phyloP scores from a whole-genome alignment of 2,329 filamentous ascomycete species.

The Lecanosticta acicola region DNA sequence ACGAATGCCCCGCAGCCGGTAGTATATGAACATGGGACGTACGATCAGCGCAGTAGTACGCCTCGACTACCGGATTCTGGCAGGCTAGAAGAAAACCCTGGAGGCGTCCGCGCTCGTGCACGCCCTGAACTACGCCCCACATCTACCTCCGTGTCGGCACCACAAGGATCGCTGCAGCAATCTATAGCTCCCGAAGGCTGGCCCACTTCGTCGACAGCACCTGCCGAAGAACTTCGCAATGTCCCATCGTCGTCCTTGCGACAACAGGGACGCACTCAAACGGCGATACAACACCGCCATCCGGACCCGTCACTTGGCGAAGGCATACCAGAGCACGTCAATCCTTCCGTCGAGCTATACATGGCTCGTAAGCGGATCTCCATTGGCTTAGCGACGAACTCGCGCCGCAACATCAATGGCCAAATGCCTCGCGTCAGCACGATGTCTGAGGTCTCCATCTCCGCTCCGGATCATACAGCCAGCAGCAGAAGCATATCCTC shows the following conservation, averaged over 20 bases:
- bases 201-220: neutral
- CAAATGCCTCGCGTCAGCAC: constrained; percentile 1
- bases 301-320: constrained; percentile 16
- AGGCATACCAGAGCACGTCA: constrained; percentile 13
- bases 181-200: neutral
- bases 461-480: too few species aligned
- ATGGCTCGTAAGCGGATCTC: constrained; percentile 14
- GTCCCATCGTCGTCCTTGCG: neutral
- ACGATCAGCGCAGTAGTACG: neutral
- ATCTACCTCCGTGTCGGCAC: constrained; percentile 25
- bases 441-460: neutral
- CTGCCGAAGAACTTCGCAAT: neutral
- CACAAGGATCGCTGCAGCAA: constrained; percentile 14
- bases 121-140: constrained; percentile 8
- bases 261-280: neutral
- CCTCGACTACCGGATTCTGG: neutral
- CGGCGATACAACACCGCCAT: constrained; percentile 5
- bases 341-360: constrained; percentile 17
- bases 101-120: neutral
- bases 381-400: constrained; percentile 7
- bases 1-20: neutral
- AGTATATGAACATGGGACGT: neutral
- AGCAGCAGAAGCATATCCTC: too few species aligned
- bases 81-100: neutral
- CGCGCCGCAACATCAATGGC: constrained; percentile 8